These are phyloP conservation scores for Aspergillus hortae DNA, from an alignment of 2,329 filamentous ascomycete genomes.

Conservation along the genomic window DNA sequence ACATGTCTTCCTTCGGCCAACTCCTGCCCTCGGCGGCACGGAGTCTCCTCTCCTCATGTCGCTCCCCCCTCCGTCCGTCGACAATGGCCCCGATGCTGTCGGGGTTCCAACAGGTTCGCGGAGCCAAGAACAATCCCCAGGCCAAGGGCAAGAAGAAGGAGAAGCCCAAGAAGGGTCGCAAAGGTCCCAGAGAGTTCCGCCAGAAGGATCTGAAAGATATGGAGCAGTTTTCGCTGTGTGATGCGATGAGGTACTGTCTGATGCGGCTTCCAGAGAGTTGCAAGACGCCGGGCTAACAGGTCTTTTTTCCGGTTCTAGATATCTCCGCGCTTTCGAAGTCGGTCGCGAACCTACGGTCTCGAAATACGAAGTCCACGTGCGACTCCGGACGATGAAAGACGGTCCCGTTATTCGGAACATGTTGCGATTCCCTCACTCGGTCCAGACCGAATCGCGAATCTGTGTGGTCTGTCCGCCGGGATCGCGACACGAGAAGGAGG, in stretches of 20 bases:
- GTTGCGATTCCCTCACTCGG: constrained; percentile 81
- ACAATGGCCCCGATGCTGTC: constrained; percentile 31
- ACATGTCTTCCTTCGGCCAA: constrained; percentile 35
- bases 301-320: constrained; percentile 50
- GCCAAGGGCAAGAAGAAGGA: constrained; percentile 47
- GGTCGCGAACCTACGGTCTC: constrained; percentile 67
- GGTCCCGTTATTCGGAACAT: constrained; percentile 84
- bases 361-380: constrained; percentile 89
- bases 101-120: constrained; percentile 33
- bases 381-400: constrained; percentile 77
- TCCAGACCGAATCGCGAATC: constrained; percentile 83
- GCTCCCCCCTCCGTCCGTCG: constrained; percentile 24
- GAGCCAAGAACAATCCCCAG: constrained; percentile 34
- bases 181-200: constrained; percentile 64
- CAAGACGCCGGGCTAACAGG: constrained; percentile 12
- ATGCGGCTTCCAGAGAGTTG: constrained; percentile 7
- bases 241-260: constrained; percentile 72
- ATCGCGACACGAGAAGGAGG: constrained; percentile 69
- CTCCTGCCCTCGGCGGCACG: constrained; percentile 34
- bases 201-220: constrained; percentile 60
- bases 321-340: constrained; percentile 89
- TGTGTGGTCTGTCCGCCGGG: constrained; percentile 87
- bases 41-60: constrained; percentile 31
- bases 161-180: constrained; percentile 60
- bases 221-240: constrained; percentile 75